phyloP scores from a whole-genome alignment of 306 rosid genomes.

The Ormosia semicastrata region DNA sequence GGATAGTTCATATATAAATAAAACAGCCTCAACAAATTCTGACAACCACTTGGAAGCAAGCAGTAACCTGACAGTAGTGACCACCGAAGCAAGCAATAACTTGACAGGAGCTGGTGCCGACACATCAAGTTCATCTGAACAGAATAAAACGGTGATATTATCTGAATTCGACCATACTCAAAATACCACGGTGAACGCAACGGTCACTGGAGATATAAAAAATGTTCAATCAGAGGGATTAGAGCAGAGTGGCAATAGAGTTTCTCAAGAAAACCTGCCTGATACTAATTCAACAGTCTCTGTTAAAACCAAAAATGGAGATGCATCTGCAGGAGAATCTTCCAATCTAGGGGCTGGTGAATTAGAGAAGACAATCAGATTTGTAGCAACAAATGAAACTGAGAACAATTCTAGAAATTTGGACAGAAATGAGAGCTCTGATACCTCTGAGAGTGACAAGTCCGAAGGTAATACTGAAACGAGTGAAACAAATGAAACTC shows the following conservation, averaged over 20 bases:
- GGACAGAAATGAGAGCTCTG: conserved; percentile 38
- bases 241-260: conserved; percentile 29
- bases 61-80: conserved; percentile 28
- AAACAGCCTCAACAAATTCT: conserved; percentile 26
- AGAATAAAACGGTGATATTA: conserved; percentile 20
- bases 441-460: conserved; percentile 41
- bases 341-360: conserved; percentile 29
- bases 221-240: conserved; percentile 28
- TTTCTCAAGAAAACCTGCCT: conserved; percentile 36
- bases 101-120: conserved; percentile 16
- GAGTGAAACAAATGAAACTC: conserved; percentile 12
- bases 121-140: conserved; percentile 38
- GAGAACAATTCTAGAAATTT: conserved; percentile 23
- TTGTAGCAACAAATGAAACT: conserved; percentile 36
- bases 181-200: conserved; percentile 23
- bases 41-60: conserved; percentile 34
- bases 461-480: conserved; percentile 31
- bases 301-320: conserved; percentile 35
- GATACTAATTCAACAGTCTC: conserved; percentile 26
- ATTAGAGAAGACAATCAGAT: conserved; percentile 27
- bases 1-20: conserved; percentile 31
- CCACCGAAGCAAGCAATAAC: conserved; percentile 34
- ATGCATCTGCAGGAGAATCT: conserved; percentile 36
- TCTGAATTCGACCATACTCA: conserved; percentile 29
- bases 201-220: conserved; percentile 26